Evolutionary conservation across 768 basidiomycete genomes (phyloP).

Genomic region (Hirschioporus abietinus): DNA sequence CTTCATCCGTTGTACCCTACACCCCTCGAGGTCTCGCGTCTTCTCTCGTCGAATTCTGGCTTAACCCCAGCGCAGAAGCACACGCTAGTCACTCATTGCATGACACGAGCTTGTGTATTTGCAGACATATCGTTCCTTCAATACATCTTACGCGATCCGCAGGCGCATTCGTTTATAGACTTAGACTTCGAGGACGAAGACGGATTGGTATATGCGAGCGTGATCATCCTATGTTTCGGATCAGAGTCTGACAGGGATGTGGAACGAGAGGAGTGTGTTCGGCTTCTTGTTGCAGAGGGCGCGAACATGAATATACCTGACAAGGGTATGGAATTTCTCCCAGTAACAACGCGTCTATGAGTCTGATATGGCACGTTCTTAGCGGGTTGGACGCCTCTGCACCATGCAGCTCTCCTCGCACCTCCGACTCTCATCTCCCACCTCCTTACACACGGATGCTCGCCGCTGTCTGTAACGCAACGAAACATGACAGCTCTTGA

Average conservation of each 20-base stretch:
- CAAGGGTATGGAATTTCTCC: slow-evolving; percentile 43
- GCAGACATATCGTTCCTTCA: slow-evolving; percentile 70
- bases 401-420: slow-evolving; percentile 83
- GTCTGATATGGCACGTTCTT: slow-evolving; percentile 8
- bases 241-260: slow-evolving; percentile 77
- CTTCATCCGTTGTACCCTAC: slow-evolving; percentile 76
- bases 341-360: background rate
- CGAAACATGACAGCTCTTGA: slow-evolving; percentile 84
- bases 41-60: slow-evolving; percentile 63
- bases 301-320: slow-evolving; percentile 59
- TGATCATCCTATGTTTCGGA: slow-evolving; percentile 76
- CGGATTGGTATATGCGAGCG: slow-evolving; percentile 73
- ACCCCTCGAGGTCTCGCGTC: slow-evolving; percentile 50
- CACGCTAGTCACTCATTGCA: slow-evolving; percentile 67
- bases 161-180: slow-evolving; percentile 63
- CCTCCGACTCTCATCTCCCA: slow-evolving; percentile 90
- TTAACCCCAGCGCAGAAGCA: slow-evolving; percentile 62
- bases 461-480: slow-evolving; percentile 69
- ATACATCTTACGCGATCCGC: slow-evolving; percentile 63
- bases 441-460: slow-evolving; percentile 89
- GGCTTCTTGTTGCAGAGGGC: slow-evolving; percentile 73
- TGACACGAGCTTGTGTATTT: slow-evolving; percentile 72
- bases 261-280: slow-evolving; percentile 87
- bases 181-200: slow-evolving; percentile 77
- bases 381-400: slow-evolving; percentile 96